These are phyloP conservation scores for Volvox carteri DNA, from an alignment of 163 green algal species.

Conservation along the genomic window DNA sequence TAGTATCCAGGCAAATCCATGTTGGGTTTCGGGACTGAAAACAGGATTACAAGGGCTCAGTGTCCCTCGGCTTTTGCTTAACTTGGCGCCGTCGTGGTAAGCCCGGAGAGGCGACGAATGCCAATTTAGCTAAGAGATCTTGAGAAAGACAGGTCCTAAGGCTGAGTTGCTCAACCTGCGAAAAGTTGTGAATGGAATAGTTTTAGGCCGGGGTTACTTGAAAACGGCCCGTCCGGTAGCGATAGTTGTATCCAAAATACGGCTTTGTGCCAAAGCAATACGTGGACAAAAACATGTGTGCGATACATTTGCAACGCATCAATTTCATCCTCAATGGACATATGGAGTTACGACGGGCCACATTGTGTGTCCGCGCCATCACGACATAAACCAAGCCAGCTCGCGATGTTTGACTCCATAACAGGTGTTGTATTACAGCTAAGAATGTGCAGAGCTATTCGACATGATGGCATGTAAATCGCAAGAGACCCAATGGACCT, in stretches of 20 bases:
- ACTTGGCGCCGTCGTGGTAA: slow-evolving; percentile 8
- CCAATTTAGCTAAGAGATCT: background rate
- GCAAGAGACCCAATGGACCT: background rate
- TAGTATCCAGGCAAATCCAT: slow-evolving; percentile 44
- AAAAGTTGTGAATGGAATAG: background rate
- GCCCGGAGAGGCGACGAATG: background rate
- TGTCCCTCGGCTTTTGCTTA: slow-evolving; percentile 1
- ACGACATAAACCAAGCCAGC: background rate
- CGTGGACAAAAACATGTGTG: background rate
- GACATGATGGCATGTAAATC: background rate
- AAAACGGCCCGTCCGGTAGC: slow-evolving; percentile 39
- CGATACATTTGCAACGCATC: background rate
- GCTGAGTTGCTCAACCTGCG: slow-evolving; percentile 30
- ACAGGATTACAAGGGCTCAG: background rate
- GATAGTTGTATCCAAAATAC: background rate
- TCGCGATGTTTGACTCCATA: background rate
- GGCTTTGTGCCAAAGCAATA: background rate
- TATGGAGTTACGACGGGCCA: background rate
- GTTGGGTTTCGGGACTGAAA: background rate
- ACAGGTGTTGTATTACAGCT: background rate
- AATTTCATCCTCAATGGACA: background rate
- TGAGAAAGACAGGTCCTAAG: background rate
- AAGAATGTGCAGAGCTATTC: too few species aligned
- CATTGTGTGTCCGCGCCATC: background rate
- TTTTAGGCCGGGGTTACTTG: slow-evolving; percentile 25